These are phyloP conservation scores for Chalciporus sphaerocephalus DNA, from an alignment of 768 basidiomycete species.

Conservation along the genomic window DNA sequence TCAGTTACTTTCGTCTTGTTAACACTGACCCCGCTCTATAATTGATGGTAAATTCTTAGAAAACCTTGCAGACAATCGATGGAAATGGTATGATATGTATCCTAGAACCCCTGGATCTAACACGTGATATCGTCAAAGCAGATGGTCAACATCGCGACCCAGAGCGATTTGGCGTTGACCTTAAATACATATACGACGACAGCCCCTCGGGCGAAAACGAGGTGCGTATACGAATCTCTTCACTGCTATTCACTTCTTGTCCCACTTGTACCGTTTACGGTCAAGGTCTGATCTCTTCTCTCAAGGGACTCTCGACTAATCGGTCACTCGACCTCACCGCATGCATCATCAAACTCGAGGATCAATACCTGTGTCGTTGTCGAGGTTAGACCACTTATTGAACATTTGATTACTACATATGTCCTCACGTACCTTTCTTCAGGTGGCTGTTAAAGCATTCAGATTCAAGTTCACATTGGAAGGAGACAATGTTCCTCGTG, in stretches of 20 bases:
- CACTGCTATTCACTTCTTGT: no score
- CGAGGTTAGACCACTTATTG: no score
- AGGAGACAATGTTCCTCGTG: no score
- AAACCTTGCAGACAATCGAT: background rate
- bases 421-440: no score
- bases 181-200: background rate
- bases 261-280: background rate
- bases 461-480: no score
- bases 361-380: no score
- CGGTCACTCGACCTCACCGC: background rate
- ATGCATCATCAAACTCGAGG: no score
- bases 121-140: background rate
- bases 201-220: background rate
- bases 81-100: no score
- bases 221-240: background rate
- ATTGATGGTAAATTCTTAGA: background rate
- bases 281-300: background rate
- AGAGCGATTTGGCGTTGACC: conserved; percentile 2
- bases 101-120: conserved; percentile 1
- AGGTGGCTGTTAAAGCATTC: no score
- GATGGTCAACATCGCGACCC: background rate
- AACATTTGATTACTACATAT: no score
- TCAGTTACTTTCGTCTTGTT: no score
- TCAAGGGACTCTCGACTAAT: background rate
- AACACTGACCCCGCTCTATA: no score